Conservation (phyloP, 768 basidiomycete species). For the Lactarius hengduanensis region DNA sequence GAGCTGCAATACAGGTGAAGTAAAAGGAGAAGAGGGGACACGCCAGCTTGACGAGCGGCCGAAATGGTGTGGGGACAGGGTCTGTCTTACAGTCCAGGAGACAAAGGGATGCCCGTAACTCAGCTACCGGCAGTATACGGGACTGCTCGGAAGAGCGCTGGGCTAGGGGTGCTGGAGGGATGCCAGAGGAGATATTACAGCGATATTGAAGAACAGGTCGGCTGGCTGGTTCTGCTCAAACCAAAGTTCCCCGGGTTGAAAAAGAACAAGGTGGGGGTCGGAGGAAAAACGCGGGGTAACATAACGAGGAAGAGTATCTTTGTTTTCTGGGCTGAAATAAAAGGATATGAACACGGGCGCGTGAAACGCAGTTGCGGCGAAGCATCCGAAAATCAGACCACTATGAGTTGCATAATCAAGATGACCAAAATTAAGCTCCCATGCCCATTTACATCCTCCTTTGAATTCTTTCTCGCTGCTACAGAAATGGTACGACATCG, state of each 20-base stretch:
- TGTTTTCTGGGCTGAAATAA: slow-evolving; percentile 9
- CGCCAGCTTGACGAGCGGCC: slow-evolving; percentile 25
- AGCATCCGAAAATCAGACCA: slow-evolving; percentile 23
- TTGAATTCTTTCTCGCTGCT: background rate
- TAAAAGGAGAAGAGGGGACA: slow-evolving; percentile 23
- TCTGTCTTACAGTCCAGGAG: background rate
- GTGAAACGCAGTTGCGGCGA: background rate
- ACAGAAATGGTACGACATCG: background rate
- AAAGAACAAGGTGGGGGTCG: background rate
- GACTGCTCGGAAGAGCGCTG: background rate
- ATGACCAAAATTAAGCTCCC: background rate
- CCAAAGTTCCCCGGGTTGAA: too few relatives aligned
- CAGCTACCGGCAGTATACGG: background rate
- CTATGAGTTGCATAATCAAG: background rate
- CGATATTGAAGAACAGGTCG: background rate
- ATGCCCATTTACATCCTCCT: background rate
- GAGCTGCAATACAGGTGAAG: slow-evolving; percentile 21
- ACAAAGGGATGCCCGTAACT: background rate
- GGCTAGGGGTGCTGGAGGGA: background rate
- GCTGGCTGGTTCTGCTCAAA: background rate
- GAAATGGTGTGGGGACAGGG: background rate
- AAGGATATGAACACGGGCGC: slow-evolving; percentile 1
- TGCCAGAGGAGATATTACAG: background rate
- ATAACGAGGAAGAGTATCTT: slow-evolving; percentile 7
- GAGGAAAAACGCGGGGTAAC: slow-evolving; percentile 3